Conservation (phyloP, 805 yeast species). For the Metschnikowia colocasiae region DNA sequence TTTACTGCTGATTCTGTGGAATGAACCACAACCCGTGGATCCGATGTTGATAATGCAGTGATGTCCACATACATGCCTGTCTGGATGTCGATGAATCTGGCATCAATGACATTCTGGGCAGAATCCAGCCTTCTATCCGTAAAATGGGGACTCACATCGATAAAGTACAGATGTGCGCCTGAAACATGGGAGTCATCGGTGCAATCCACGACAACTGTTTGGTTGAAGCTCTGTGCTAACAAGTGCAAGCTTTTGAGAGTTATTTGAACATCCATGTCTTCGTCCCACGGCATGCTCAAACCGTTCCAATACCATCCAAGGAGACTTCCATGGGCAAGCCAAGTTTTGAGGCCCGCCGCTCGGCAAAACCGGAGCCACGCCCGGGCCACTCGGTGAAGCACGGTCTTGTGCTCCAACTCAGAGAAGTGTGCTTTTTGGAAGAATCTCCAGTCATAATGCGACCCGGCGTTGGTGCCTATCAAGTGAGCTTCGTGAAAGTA, state of each 20-base stretch:
- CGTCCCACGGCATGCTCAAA: slow-evolving; percentile 61
- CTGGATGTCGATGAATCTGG: slow-evolving; percentile 34
- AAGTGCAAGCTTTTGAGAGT: slow-evolving; percentile 46
- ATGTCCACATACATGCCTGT: slow-evolving; percentile 24
- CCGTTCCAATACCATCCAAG: slow-evolving; percentile 67
- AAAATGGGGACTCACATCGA: slow-evolving; percentile 17
- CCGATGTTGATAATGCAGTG: slow-evolving; percentile 13
- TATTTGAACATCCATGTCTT: slow-evolving; percentile 63
- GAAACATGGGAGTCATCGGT: slow-evolving; percentile 49
- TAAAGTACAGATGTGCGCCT: slow-evolving; percentile 15
- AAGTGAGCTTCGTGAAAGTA: slow-evolving; percentile 17
- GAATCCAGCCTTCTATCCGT: slow-evolving; percentile 6
- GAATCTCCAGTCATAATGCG: slow-evolving; percentile 25
- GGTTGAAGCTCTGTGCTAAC: slow-evolving; percentile 47
- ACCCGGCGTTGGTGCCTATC: slow-evolving; percentile 6
- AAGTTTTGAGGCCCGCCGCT: slow-evolving; percentile 45
- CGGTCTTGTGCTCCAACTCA: slow-evolving; percentile 25
- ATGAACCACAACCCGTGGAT: background rate
- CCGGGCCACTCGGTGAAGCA: slow-evolving; percentile 46
- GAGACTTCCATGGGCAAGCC: slow-evolving; percentile 67
- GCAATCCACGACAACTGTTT: slow-evolving; percentile 21
- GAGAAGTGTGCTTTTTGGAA: slow-evolving; percentile 15
- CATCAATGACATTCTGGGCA: slow-evolving; percentile 31
- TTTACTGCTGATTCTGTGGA: background rate
- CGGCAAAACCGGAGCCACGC: slow-evolving; percentile 50